Base-by-base conservation (phyloP, 129 eudicot genomes). In the Glebionis coronaria region DNA sequence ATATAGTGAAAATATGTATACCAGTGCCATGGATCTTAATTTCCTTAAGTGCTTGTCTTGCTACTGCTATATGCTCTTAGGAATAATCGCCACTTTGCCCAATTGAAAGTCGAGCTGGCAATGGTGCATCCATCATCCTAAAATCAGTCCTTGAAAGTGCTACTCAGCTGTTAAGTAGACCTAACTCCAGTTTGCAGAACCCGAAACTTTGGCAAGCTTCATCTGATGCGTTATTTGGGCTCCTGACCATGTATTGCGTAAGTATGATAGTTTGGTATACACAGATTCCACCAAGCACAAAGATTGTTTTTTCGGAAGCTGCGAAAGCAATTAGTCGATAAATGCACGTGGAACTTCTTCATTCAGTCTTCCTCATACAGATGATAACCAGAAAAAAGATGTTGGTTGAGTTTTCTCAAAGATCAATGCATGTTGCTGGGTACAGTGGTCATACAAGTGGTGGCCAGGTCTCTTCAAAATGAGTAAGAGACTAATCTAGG, bases 11-110 rank as follows among this genome's bases (percentile, higher is more conserved):
- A 13, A 28, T 68, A 1, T 81, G 90, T 63, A 76, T 89, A n/a
- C n/a, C 12, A 35, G 71, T 63, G 75, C 90, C 4, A 89, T 94
- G 99, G 97, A 94, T 71, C 97, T 94, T 31, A 87, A 83, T n/a
- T 73, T 85, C 97, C 4, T 73, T 89, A 3, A 86, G 97, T 74
- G 92, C 99, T 54, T 94, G 97, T 78, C 87, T 94, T 44, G 99
- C 99, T 44, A 95, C 99, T 2, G 95, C 89, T 2, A 97, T 94
- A 21, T 94, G 99, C 79, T 94, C 97, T 44, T 81, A 87, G 4
- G 99, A 94, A 79, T 95, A 89, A 71, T 97, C 99, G 0, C 99
- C 99, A 0, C 93, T 94, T 31, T 92, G 99, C 27, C 99, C 99
- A 0, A 61, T 94, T 18, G 95, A 97, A 15, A 86, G 96, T 64